Evolutionary conservation across 2,329 filamentous ascomycete species (phyloP).

Genomic region (Blumeria graminis): DNA sequence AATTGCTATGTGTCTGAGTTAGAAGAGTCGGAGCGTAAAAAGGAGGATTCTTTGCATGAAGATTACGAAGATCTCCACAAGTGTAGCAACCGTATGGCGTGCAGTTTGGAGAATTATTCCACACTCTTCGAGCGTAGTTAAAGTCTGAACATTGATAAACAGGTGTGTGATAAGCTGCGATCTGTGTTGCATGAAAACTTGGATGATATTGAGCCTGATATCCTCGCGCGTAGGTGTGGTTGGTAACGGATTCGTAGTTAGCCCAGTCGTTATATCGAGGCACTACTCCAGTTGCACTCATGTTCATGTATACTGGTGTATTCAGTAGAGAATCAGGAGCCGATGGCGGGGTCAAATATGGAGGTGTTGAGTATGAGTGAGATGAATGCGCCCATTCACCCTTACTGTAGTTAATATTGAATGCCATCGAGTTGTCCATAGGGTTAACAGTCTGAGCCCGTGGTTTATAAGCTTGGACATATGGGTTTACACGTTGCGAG

Average conservation of each 20-base stretch:
- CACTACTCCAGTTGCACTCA: slow-evolving; percentile 20
- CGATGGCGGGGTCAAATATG: slow-evolving; percentile 25
- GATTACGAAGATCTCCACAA: background rate
- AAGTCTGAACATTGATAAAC: background rate
- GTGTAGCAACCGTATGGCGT: background rate
- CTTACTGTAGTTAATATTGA: slow-evolving; percentile 13
- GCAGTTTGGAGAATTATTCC: background rate
- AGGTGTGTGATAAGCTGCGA: slow-evolving; percentile 23
- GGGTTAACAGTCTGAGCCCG: slow-evolving; percentile 22
- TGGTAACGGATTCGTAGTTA: background rate
- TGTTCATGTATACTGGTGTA: slow-evolving; percentile 25
- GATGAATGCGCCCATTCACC: slow-evolving; percentile 11
- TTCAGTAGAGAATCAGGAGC: slow-evolving; percentile 27
- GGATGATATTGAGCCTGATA: slow-evolving; percentile 13
- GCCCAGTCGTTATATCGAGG: slow-evolving; percentile 19
- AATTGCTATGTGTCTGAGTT: no score
- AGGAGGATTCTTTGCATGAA: background rate
- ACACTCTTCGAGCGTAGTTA: background rate
- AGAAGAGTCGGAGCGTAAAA: background rate
- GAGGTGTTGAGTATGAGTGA: slow-evolving; percentile 14
- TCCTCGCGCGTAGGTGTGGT: background rate
- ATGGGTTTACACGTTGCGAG: slow-evolving; percentile 22
- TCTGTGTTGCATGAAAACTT: slow-evolving; percentile 19
- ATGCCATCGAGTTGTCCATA: slow-evolving; percentile 12
- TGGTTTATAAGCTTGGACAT: slow-evolving; percentile 19